Base-by-base conservation (phyloP, 2,329 filamentous ascomycete genomes). In the Pyrenophora graminea region DNA sequence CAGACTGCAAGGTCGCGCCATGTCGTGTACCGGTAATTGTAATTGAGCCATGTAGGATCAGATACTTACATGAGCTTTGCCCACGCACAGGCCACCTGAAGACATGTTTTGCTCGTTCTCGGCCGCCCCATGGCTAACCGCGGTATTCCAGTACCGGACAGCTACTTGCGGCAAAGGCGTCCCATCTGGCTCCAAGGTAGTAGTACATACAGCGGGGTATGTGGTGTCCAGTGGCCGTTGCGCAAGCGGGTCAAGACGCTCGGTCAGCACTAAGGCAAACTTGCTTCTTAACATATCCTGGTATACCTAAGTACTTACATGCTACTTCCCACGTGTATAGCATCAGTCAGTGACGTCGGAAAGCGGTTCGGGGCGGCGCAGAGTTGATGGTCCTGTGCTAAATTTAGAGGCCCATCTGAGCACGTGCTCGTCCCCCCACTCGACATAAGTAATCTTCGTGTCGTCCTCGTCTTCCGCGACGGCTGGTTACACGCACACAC, bases 351-450 rank as follows among this genome's bases (percentile, higher is more conserved):
- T 34, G 23, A 37, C 18, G 34, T 42, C 19, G 25, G 27, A 36
- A 23, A 39, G 39, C 42, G 18, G 25, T 39, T 39, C 15, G 25
- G 39, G 43, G 18, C 17, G 21, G 33, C 17, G 33, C 34, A 37
- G 31, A 18, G 17, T 36, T 45, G 39, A 34, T 18, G 8, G 27
- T 39, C 21, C 8, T 30, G 9, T 30, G 27, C 27, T 30, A 30
- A 30, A 30, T 30, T 12, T 30, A 13, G 27, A 30, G 1, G 27
- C 3, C 27, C 2, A 30, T 30, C 27, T 30, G 39, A 45, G 51
- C 53, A 55, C 58, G 55, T 56, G 58, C 56, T 41, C n/a, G 15
- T 21, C 48, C 36, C 48, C 36, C 40, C 45, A 45, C 49, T 17
- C 37, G 21, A 25, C 17, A 23, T 45, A 49, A 53, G 15, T 45